Evolutionary conservation across 73 alveolate genomes (phyloP).

Genomic region (Uronychia binucleata): DNA sequence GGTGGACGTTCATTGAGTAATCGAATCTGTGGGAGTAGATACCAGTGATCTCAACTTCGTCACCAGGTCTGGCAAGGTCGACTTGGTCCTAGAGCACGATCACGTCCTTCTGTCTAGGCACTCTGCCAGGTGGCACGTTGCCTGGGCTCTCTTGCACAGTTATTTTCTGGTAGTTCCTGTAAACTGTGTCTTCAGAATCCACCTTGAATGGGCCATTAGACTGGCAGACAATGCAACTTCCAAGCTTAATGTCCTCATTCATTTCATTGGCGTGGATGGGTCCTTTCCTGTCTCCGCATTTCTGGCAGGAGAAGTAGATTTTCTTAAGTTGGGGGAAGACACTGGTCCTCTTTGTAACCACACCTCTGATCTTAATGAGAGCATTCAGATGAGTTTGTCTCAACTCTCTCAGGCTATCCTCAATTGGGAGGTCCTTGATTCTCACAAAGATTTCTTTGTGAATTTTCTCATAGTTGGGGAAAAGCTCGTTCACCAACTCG

Average conservation of each 20-base stretch:
- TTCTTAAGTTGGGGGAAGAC: constrained; percentile 93
- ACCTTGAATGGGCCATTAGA: constrained; percentile 95
- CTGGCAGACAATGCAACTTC: constrained; percentile 95
- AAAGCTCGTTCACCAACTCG: constrained; percentile 87
- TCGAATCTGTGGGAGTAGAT: constrained; percentile 93
- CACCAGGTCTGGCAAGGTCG: constrained; percentile 99
- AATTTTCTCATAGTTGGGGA: constrained; percentile 89
- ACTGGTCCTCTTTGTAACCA: constrained; percentile 95
- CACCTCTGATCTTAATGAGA: constrained; percentile 95
- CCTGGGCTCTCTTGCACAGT: constrained; percentile 99
- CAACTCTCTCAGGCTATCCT: constrained; percentile 91
- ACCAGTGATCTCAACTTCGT: constrained; percentile 98
- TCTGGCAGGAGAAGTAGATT: constrained; percentile 87
- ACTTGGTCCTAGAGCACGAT: constrained; percentile 95
- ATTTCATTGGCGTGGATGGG: constrained; percentile 93
- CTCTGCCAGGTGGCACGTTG: constrained; percentile 99
- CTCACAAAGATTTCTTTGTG: constrained; percentile 95
- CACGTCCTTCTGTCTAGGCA: constrained; percentile 98
- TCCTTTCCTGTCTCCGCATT: constrained; percentile 96
- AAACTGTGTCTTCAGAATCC: constrained; percentile 88
- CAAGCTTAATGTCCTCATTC: constrained; percentile 81
- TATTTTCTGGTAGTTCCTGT: constrained; percentile 97
- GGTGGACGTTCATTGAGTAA: constrained; percentile 92
- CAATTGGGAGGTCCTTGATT: constrained; percentile 91
- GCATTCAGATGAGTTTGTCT: constrained; percentile 95